These are phyloP conservation scores for Aspergillus hortae DNA, from an alignment of 2,329 filamentous ascomycete genomes.

Conservation along the genomic window DNA sequence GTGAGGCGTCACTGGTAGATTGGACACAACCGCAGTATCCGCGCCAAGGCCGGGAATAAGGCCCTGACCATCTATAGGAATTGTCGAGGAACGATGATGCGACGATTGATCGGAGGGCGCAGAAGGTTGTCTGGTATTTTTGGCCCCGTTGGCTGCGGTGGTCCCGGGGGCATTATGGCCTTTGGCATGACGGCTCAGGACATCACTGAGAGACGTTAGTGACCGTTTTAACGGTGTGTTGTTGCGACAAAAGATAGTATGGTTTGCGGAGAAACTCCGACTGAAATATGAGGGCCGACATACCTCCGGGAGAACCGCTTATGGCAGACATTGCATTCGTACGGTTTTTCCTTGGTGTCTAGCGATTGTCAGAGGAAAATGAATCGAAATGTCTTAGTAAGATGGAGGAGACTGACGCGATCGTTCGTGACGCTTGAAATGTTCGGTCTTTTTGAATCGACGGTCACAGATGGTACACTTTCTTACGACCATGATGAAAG, in stretches of 20 bases:
- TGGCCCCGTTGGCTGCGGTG: conserved; percentile 13
- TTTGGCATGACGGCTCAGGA: conserved; percentile 51
- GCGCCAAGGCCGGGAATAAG: conserved; percentile 13
- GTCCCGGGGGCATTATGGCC: conserved; percentile 38
- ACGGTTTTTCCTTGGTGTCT: conserved; percentile 55
- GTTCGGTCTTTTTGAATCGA: conserved; percentile 55
- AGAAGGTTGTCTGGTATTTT: conserved; percentile 30
- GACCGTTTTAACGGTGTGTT: not conserved
- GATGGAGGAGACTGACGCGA: conserved; percentile 44
- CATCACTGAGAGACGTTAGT: conserved; percentile 36
- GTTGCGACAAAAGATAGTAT: not conserved
- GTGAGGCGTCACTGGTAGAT: conserved; percentile 15
- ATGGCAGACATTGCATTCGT: conserved; percentile 52
- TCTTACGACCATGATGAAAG: conserved; percentile 37
- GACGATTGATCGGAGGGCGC: conserved; percentile 20
- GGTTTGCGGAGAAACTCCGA: not conserved
- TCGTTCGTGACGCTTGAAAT: conserved; percentile 54
- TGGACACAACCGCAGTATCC: conserved; percentile 14
- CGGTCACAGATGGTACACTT: conserved; percentile 50
- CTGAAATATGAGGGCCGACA: not conserved
- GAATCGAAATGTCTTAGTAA: not conserved
- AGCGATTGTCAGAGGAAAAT: not conserved
- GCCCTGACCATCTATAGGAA: conserved; percentile 13
- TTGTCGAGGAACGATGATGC: conserved; percentile 24
- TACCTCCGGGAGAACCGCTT: conserved; percentile 55